Evolutionary conservation across 352 stramenopile species (phyloP), one percentile per base, ranked within the genome.

Genomic region (Phytophthora foliorum): DNA sequence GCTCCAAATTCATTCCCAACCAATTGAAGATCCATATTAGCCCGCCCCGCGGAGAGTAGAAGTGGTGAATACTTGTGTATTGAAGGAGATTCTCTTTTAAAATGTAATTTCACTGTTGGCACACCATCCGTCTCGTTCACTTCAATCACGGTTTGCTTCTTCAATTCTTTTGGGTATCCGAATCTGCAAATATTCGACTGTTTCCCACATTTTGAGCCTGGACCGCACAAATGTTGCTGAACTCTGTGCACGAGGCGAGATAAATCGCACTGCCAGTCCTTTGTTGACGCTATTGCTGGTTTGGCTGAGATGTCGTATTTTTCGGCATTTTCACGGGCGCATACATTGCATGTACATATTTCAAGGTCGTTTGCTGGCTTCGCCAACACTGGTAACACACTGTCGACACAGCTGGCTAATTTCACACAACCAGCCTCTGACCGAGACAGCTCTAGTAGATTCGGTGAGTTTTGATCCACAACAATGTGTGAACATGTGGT

Each of bases 381-480:
- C 2, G 34, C 56, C 2, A 60, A 16, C 1, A 67, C 52, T 14
- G 44, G 65, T 5, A 69, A 62, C 9, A 27, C 22, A 0, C 34
- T 42, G 42, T 73, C 65, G 13, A 68, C 34, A 31, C 38, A 68
- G 4, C 6, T 8, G 14, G 50, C 50, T 6, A 75, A 19, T 21
- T 67, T 14, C 4, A 6, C 10, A 6, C 48, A 21, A 5, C 62
- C 62, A 25, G 53, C 17, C 5, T 64, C 51, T 0, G 62, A 60
- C 29, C 71, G 6, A 13, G 56, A 63, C 3, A 69, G 22, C n/a
- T 72, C 7, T 1, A 76, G 9, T 0, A 76, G 46, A n/a, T 71
- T 41, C 6, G 68, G 61, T 4, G 63, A 55, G 19, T 70, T 50
- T 69, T 68, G 6, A 73, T 49, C 72, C 72, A 76, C 2, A 79